Evolutionary conservation across 192 early-diverging fungal genomes (phyloP).

Genomic region (Coemansia sp.): DNA sequence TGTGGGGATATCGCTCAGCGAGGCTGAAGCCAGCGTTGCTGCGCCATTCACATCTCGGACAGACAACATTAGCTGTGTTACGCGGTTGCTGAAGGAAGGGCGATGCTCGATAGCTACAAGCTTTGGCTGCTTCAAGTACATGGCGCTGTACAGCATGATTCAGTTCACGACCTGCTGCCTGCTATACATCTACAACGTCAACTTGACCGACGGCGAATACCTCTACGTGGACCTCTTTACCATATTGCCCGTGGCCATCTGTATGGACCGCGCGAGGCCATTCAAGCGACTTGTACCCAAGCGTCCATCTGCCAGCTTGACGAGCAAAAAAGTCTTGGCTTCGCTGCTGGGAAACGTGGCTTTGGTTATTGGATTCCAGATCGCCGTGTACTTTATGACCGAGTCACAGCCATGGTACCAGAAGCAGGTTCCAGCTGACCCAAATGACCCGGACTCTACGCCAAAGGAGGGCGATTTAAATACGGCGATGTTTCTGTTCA

Average conservation of each 20-base stretch:
- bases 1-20: slow-evolving; percentile 92
- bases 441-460: slow-evolving; percentile 59
- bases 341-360: slow-evolving; percentile 86
- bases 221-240: slow-evolving; percentile 90
- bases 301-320: slow-evolving; percentile 85
- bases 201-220: slow-evolving; percentile 93
- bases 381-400: slow-evolving; percentile 68
- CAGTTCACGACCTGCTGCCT: slow-evolving; percentile 95
- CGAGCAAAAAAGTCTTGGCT: slow-evolving; percentile 84
- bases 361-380: slow-evolving; percentile 80
- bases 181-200: slow-evolving; percentile 82
- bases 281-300: slow-evolving; percentile 70
- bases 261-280: slow-evolving; percentile 84
- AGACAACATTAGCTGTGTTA: slow-evolving; percentile 86
- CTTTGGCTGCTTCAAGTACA: slow-evolving; percentile 98
- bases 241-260: slow-evolving; percentile 82
- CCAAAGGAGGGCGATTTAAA: slow-evolving; percentile 74
- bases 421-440: slow-evolving; percentile 33
- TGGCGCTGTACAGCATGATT: slow-evolving; percentile 96
- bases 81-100: slow-evolving; percentile 87
- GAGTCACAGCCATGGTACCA: slow-evolving; percentile 80
- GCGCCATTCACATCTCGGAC: slow-evolving; percentile 93
- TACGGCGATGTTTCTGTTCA: slow-evolving; percentile 83
- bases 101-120: slow-evolving; percentile 96
- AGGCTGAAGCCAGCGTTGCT: slow-evolving; percentile 97